Evolutionary conservation across 257 asterid genomes (phyloP).

Genomic region (Datura wrightii): DNA sequence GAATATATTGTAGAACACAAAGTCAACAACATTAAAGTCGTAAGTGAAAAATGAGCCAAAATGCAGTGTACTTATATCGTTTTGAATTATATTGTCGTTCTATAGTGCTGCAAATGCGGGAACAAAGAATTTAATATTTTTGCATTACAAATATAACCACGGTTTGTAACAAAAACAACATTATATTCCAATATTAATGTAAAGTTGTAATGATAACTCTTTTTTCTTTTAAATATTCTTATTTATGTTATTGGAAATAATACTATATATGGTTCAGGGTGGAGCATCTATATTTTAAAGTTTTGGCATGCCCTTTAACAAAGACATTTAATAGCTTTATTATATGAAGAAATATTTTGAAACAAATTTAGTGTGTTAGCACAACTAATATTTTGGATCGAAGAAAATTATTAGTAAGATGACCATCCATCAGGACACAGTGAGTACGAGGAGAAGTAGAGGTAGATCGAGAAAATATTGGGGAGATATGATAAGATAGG

Average conservation of each 20-base stretch:
- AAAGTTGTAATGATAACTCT: slow-evolving; percentile 23
- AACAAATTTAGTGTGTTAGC: no score
- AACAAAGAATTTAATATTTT: not conserved
- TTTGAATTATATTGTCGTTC: not conserved
- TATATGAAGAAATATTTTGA: no score
- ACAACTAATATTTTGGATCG: no score
- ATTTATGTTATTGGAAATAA: not conserved
- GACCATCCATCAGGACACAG: no score
- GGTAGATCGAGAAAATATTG: no score
- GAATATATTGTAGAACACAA: no score
- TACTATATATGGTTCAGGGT: not conserved
- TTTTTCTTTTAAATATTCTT: not conserved
- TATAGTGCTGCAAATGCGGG: not conserved
- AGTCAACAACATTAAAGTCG: not conserved
- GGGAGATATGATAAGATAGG: no score
- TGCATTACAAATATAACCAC: not conserved
- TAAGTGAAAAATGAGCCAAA: not conserved
- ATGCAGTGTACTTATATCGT: not conserved
- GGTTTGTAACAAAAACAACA: not conserved
- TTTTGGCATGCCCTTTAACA: no score
- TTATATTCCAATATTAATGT: not conserved
- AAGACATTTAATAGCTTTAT: no score
- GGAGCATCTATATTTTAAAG: not conserved
- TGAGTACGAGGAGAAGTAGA: no score
- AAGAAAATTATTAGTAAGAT: no score